Conservation (phyloP, 225 moss, liverwort and hornwort genomes). For the Ulota crispa region DNA sequence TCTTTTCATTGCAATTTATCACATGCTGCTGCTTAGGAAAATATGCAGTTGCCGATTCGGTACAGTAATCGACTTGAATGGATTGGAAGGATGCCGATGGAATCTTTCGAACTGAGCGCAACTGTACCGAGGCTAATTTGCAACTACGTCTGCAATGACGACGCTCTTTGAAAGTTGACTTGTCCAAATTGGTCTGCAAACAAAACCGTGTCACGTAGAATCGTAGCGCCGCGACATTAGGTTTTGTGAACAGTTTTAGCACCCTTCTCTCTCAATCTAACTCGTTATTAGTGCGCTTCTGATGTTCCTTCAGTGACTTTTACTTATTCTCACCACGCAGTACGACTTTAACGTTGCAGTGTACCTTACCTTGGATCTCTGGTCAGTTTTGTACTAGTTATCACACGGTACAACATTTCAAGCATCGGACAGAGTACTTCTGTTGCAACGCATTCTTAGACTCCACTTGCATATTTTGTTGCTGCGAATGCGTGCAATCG, state of each 20-base stretch:
- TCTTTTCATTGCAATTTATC: background rate
- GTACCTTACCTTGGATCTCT: background rate
- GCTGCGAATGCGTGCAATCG: background rate
- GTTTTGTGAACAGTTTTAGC: background rate
- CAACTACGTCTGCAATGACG: background rate
- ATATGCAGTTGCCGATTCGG: background rate
- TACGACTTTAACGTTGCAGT: background rate
- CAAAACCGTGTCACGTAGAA: background rate
- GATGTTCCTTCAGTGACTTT: background rate
- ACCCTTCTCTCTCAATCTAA: too few relatives aligned
- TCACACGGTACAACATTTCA: background rate
- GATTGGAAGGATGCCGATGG: background rate
- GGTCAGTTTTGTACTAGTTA: background rate
- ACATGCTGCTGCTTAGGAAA: background rate
- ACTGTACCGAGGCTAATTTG: background rate
- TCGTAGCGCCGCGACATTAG: background rate
- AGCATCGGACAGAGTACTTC: background rate
- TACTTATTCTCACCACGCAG: background rate
- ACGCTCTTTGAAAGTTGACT: constrained; percentile 12
- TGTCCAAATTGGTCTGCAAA: background rate
- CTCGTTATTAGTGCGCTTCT: background rate
- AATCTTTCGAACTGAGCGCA: background rate
- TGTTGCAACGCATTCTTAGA: background rate
- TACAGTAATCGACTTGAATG: background rate
- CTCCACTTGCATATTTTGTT: background rate